These are phyloP conservation scores for Capsicum baccatum DNA, from an alignment of 257 asterid genomes.

Conservation along the genomic window DNA sequence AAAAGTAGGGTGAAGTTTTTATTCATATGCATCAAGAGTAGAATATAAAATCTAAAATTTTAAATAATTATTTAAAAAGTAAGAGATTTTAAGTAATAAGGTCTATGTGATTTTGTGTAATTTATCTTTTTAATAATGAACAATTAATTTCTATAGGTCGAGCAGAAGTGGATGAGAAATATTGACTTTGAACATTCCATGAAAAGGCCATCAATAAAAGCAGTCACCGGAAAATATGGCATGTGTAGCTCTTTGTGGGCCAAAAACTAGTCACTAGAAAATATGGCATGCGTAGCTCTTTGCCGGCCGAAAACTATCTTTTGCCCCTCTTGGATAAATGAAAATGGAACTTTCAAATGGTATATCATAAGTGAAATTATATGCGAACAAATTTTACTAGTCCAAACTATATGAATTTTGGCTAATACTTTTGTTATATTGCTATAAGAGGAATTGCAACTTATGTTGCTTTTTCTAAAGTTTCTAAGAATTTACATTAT, in stretches of 20 bases:
- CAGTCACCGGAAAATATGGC: not conserved
- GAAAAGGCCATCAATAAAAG: not conserved
- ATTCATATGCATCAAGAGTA: no score
- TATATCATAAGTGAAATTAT: not conserved
- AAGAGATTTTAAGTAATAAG: no score
- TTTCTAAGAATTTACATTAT: no score
- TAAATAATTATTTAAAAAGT: no score
- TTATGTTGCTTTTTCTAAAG: no score
- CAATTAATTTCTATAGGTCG: not conserved
- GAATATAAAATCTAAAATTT: no score
- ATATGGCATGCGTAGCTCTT: not conserved
- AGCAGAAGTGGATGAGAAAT: not conserved
- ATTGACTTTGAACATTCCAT: not conserved
- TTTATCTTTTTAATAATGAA: not conserved
- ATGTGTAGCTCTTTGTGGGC: not conserved
- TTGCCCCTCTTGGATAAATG: not conserved
- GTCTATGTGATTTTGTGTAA: no score
- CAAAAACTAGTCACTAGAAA: not conserved
- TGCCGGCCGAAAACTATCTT: not conserved
- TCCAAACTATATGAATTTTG: no score
- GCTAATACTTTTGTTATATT: no score
- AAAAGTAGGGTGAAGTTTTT: no score
- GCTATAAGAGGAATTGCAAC: no score
- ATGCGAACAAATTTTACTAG: not conserved
- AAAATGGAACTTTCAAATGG: not conserved